Conservation (phyloP, 345 rosid genomes). For the Salix purpurea region DNA sequence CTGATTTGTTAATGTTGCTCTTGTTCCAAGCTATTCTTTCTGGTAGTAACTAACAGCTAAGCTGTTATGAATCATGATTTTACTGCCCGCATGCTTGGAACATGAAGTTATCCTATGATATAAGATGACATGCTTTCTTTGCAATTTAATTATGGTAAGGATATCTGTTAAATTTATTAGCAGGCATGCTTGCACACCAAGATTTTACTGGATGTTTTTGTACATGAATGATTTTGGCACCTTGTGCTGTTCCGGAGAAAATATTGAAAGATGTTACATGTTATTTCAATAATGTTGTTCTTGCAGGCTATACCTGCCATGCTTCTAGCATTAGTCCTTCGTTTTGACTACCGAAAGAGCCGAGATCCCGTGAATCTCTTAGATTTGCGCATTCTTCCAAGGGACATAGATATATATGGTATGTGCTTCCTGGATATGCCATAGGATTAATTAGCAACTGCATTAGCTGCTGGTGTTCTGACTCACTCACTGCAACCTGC, state of each 20-base stretch:
- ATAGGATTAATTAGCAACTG: conserved; percentile 65
- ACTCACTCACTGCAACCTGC: conserved; percentile 91
- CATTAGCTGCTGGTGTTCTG: conserved; percentile 80
- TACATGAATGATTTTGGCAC: background rate
- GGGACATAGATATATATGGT: conserved; percentile 86
- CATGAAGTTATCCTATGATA: background rate
- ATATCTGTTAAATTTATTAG: background rate
- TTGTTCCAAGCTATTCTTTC: background rate
- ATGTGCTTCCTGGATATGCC: conserved; percentile 88
- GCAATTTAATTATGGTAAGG: background rate
- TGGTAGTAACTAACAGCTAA: background rate
- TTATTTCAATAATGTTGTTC: conserved; percentile 8
- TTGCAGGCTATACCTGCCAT: conserved; percentile 93
- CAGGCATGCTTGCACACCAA: background rate
- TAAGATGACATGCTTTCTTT: background rate
- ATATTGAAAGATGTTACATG: background rate
- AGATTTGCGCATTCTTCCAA: conserved; percentile 61
- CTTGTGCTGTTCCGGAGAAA: background rate
- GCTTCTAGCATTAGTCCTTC: conserved; percentile 83
- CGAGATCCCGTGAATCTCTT: conserved; percentile 63
- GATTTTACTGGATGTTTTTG: background rate
- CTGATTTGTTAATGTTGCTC: background rate
- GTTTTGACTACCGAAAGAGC: conserved; percentile 81
- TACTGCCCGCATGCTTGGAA: background rate
- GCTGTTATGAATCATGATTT: background rate